phyloP scores from a whole-genome alignment of 805 yeast genomes.

The Teunomyces funiuensis region DNA sequence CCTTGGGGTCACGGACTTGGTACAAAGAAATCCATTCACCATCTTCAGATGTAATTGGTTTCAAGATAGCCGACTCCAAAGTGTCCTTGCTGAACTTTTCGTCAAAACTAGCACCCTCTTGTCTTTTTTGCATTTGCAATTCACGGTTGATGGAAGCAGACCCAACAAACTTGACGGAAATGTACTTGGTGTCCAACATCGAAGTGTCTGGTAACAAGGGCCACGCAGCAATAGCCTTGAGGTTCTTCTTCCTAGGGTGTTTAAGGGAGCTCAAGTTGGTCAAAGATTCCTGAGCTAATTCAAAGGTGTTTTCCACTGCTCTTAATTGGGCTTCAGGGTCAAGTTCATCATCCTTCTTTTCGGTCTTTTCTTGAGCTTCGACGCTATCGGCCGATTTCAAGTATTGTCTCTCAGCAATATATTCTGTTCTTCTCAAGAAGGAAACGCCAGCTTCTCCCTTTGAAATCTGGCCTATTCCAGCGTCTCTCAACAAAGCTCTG shows the following conservation, averaged over 20 bases:
- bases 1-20: slow-evolving; percentile 26
- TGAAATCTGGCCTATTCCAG: slow-evolving; percentile 50
- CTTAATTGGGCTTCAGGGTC: slow-evolving; percentile 65
- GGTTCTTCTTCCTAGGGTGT: slow-evolving; percentile 77
- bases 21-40: slow-evolving; percentile 73
- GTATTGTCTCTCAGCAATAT: slow-evolving; percentile 64
- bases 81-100: slow-evolving; percentile 34
- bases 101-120: slow-evolving; percentile 27
- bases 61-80: slow-evolving; percentile 62
- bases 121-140: slow-evolving; percentile 26
- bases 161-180: slow-evolving; percentile 61
- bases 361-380: slow-evolving; percentile 26
- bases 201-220: slow-evolving; percentile 86
- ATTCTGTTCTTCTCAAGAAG: slow-evolving; percentile 94
- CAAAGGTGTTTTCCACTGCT: slow-evolving; percentile 79
- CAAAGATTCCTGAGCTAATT: slow-evolving; percentile 50
- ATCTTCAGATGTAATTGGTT: slow-evolving; percentile 69
- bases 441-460: slow-evolving; percentile 56
- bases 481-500: slow-evolving; percentile 74
- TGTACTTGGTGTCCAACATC: slow-evolving; percentile 77
- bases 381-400: slow-evolving; percentile 19
- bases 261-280: slow-evolving; percentile 42
- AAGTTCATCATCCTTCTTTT: slow-evolving; percentile 21
- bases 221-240: slow-evolving; percentile 77
- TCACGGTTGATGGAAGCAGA: slow-evolving; percentile 51